Evolutionary conservation across 129 eudicot genomes (phyloP).

Genomic region (Lactuca saligna): DNA sequence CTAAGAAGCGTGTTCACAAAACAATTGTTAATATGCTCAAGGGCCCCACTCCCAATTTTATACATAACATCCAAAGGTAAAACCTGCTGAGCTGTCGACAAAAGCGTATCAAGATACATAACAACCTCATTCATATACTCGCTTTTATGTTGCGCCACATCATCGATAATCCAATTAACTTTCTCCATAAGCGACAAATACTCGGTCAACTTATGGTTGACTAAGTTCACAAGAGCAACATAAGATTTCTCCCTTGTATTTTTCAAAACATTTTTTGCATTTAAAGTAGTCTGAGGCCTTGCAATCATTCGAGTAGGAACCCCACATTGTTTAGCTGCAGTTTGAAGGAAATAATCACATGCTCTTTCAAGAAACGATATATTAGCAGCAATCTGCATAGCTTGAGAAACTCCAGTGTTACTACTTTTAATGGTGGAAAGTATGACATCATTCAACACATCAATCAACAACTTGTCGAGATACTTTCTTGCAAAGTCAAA

Average conservation of each 20-base stretch:
- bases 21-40: conserved; percentile 77
- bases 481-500: conserved; percentile 74
- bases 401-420: conserved; percentile 63
- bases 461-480: conserved; percentile 75
- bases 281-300: conserved; percentile 56
- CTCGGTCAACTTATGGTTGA: conserved; percentile 67
- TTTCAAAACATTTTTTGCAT: conserved; percentile 67
- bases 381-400: conserved; percentile 92
- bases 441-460: conserved; percentile 61
- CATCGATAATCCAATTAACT: conserved; percentile 82
- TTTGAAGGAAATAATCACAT: conserved; percentile 81
- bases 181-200: conserved; percentile 62
- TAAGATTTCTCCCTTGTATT: conserved; percentile 77
- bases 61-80: conserved; percentile 78
- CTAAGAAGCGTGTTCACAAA: conserved; percentile 72
- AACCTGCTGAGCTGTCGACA: conserved; percentile 87
- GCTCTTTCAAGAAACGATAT: conserved; percentile 67
- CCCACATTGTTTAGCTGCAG: conserved; percentile 82
- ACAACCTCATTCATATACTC: conserved; percentile 70
- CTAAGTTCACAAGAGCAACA: conserved; percentile 58
- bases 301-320: conserved; percentile 65
- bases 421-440: conserved; percentile 53
- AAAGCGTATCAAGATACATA: conserved; percentile 68
- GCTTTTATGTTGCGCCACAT: conserved; percentile 47
- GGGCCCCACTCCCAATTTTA: conserved; percentile 87